Conservation (phyloP, 768 basidiomycete genomes). For the Psilocybe cyanescens region DNA sequence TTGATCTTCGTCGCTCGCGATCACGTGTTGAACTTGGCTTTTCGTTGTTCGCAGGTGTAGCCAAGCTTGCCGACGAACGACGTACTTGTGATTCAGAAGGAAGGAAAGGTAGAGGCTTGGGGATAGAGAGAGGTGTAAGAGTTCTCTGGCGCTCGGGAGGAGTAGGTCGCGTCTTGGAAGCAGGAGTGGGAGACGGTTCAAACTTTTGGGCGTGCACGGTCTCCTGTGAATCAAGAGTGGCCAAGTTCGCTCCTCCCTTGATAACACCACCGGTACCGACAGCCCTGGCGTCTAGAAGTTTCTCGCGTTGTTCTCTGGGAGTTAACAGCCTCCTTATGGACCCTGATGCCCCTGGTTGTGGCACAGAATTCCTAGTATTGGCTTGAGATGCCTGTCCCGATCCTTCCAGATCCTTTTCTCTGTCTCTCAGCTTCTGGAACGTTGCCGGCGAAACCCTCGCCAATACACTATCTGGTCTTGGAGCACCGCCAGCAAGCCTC, state of each 20-base stretch:
- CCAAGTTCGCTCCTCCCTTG: slow-evolving; percentile 21
- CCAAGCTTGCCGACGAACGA: slow-evolving; percentile 10
- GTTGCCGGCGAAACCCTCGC: slow-evolving; percentile 38
- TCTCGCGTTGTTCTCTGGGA: slow-evolving; percentile 59
- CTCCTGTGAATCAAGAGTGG: slow-evolving; percentile 46
- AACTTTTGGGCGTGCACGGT: slow-evolving; percentile 36
- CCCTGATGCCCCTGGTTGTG: slow-evolving; percentile 2
- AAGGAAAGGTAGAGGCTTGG: slow-evolving; percentile 60
- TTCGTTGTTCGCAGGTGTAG: slow-evolving; percentile 3
- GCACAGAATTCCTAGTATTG: slow-evolving; percentile 3
- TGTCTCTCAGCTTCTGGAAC: slow-evolving; percentile 30
- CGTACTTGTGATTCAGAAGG: slow-evolving; percentile 56
- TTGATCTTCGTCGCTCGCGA: slow-evolving; percentile 33
- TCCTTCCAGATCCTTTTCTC: slow-evolving; percentile 29
- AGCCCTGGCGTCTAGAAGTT: slow-evolving; percentile 29
- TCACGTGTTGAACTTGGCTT: slow-evolving; percentile 13
- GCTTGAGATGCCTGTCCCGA: slow-evolving; percentile 25
- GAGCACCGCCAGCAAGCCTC: slow-evolving; percentile 31
- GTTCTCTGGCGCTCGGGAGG: slow-evolving; percentile 46
- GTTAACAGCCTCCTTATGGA: slow-evolving; percentile 58
- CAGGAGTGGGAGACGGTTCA: slow-evolving; percentile 50
- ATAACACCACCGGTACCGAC: slow-evolving; percentile 11
- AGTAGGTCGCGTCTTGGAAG: slow-evolving; percentile 18
- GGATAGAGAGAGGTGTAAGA: slow-evolving; percentile 54
- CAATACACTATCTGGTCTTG: slow-evolving; percentile 37